Base-by-base conservation (phyloP, 352 stramenopile species). In the Pythium aristosporum region DNA sequence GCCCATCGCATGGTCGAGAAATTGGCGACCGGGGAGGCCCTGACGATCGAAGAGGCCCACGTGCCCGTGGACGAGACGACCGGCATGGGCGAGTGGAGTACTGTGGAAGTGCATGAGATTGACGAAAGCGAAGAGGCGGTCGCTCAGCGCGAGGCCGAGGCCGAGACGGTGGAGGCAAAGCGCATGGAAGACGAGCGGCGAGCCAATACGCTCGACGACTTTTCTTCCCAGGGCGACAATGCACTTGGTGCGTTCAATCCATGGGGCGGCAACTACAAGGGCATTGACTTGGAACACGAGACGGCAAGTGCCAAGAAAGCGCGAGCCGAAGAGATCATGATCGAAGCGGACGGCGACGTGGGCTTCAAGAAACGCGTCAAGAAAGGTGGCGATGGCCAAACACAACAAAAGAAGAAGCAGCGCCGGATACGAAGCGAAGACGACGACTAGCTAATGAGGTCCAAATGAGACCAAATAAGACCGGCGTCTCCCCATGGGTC, bases 261-360 rank as follows among this genome's bases (percentile, higher is more conserved):
- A 23, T 94, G 79, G 77, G 86, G 86, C 43, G 86, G 86, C 18
- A 91, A 65, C 58, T 94, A 94, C 72, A 94, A 94, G 55, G 86
- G 86, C 25, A 81, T 94, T 8, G 74, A 89, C 18, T 49, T 94
- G 3, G 79, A 91, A 2, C 68, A 76, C 30, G 65, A 74, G 18
- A 59, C 57, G 5, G 51, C 54, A 21, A 52, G 48, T 13, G 61
- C 25, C n/a, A 67, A 69, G 34, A 65, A 71, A 25, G 60, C 71
- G 8, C 69, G 77, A 13, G 77, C 88, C 18, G 78, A 91, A 55
- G 68, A 76, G 47, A 82, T 85, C 15, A 75, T 73, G 47, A 79
- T 88, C 62, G 72, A 71, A 47, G 77, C 75, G 1, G 74, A 73
- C 9, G 76, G 71, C 2, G 78, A 81, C 43, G 76, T 93, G 11